Evolutionary conservation across 495 filamentous ascomycete species (phyloP), one percentile per base, ranked within the genome.

Genomic region (Tuber microsphaerosporum): DNA sequence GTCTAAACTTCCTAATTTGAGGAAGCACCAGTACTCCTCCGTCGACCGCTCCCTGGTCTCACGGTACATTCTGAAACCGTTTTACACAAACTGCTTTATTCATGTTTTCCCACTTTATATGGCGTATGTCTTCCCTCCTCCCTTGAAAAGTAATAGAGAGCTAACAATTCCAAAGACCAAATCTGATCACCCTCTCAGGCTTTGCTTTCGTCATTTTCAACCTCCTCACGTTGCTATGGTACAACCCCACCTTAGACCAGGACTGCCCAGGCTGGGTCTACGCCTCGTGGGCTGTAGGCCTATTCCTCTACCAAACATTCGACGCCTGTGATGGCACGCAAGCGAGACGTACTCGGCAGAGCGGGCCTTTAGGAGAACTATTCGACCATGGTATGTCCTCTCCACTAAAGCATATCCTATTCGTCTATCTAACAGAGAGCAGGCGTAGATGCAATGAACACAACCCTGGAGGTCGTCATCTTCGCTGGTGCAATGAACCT

Each of bases 221-320:
- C 86, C 89, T 98, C 85, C 85, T 97, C 80, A 97, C 95, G 10
- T 84, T 99, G 81, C 88, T 99, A 71, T 98, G 93, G 92, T 99
- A 97, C 85, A 95, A 93, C 80, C 94, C 95, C n/a, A 91, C 89
- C 0, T 86, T 99, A 72, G 95, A 99, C 84, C 90, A 91, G 83
- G 93, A 99, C 83, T 97, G 94, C 83, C 95, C 95, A 12, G 77
- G 87, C 0, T 98, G 94, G 95, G 95, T 99, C n/a, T 99, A 98
- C 87, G 91, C 90, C 72, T 91, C 89, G 77, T 99, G 93, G 90
- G 90, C 95, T 34, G 85, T 91, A 70, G 95, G 95, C 2, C 84
- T 99, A 79, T 97, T 97, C 83, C 84, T 99, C 46, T 99, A 99
- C 82, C 95, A 99, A 87, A 98, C 95, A 1, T 97, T 98, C 84